Conservation (phyloP, 768 basidiomycete species). For the Kwoniella sp. region DNA sequence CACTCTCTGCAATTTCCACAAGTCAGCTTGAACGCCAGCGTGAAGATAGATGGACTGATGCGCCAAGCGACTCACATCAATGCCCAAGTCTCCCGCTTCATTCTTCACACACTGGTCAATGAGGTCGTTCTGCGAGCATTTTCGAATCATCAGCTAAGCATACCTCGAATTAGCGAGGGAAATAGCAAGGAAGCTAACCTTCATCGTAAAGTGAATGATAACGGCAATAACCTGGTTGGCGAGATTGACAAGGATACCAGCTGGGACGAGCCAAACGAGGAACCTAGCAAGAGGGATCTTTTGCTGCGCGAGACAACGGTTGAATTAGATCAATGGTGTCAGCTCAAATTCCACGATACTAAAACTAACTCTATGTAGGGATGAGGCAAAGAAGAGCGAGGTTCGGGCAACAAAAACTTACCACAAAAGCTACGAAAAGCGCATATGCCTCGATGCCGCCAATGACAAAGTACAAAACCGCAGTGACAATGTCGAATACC, state of each 20-base stretch:
- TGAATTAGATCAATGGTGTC: too few relatives aligned
- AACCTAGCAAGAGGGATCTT: conserved; percentile 33
- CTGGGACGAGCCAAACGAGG: conserved; percentile 40
- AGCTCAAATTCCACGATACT: too few relatives aligned
- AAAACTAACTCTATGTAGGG: too few relatives aligned
- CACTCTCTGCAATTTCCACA: conserved; percentile 7
- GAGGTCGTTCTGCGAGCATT: conserved; percentile 26
- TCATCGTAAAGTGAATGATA: conserved; percentile 40
- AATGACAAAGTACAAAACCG: conserved; percentile 42
- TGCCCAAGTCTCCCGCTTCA: conserved; percentile 13
- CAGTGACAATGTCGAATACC: conserved; percentile 38
- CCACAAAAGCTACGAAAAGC: conserved; percentile 35
- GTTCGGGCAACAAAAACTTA: conserved; percentile 12
- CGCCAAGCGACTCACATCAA: conserved; percentile 27
- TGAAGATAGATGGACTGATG: too few relatives aligned
- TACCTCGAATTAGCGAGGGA: neutral
- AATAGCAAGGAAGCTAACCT: conserved; percentile 36
- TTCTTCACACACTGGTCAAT: conserved; percentile 42
- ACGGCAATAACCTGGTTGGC: conserved; percentile 37
- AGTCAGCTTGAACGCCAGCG: neutral
- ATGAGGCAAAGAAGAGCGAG: neutral
- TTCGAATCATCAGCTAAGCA: neutral
- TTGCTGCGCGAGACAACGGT: conserved; percentile 29
- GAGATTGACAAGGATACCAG: conserved; percentile 41
- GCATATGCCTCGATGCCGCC: conserved; percentile 37